Evolutionary conservation across 108 stramenopile genomes (phyloP), one percentile per base, ranked within the genome.

Genomic region (Cyclotella kingstonii): DNA sequence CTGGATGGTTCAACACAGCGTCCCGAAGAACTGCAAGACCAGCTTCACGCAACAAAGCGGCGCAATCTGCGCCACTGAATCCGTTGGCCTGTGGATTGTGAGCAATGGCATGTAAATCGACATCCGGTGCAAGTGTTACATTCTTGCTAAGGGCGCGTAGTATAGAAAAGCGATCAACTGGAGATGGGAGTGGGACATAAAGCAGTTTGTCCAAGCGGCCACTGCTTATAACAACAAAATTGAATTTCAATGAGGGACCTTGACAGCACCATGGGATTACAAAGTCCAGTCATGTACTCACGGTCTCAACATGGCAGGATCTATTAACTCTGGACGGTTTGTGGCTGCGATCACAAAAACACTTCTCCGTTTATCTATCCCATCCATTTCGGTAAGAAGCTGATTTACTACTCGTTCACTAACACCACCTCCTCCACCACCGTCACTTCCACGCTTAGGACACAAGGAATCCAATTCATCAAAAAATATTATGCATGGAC

Each of bases 311-410:
- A 98, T 95, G 27, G 97, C 97, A 28, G 94, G 90, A 72, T 98
- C 97, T 31, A 98, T 87, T 33, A 96, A 65, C 54, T 97, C 95
- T 4, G 94, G 95, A 38, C 97, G 79, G 66, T 98, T 98, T 18
- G 97, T 98, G 0, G 97, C 97, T 18, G 88, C 97, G 74, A 98
- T 93, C 7, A 98, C 94, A 79, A 95, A 95, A 5, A 96, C 91
- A 68, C 84, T 87, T 46, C 93, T 85, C 17, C 95, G 78, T 47
- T 80, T 90, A 47, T 97, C 97, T 35, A 98, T 62, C 7, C 98
- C 99, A 81, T 98, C 98, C 93, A 99, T 94, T 77, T 99, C 99
- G 1, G 96, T 98, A 28, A 99, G 70, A 5, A 99, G 77, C 69
- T 99, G 97, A 82, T 98, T 98, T 35, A 98, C 95, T 19, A 99